Conservation (phyloP, 2,329 filamentous ascomycete species). For the Paecilomyces sp. region DNA sequence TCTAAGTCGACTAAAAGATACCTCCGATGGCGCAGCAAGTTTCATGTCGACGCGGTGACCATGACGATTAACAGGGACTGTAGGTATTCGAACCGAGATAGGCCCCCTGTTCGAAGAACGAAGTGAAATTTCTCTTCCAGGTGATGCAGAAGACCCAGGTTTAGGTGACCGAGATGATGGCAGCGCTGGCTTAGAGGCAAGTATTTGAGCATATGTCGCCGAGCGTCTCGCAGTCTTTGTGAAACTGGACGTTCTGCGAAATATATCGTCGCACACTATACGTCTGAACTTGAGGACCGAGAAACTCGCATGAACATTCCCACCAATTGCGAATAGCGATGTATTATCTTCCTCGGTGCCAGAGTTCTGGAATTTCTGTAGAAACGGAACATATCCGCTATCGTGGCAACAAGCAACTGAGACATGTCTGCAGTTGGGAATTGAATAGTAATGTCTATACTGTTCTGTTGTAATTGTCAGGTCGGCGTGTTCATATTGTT, state of each 20-base stretch:
- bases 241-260: neutral
- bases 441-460: slow-evolving; percentile 36
- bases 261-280: neutral
- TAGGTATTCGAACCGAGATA: neutral
- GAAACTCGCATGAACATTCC: neutral
- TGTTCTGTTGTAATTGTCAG: neutral
- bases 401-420: slow-evolving; percentile 53
- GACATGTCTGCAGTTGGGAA: slow-evolving; percentile 51
- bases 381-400: slow-evolving; percentile 46
- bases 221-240: neutral
- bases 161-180: neutral
- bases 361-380: slow-evolving; percentile 37
- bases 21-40: neutral
- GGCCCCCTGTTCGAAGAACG: neutral
- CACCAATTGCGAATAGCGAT: neutral
- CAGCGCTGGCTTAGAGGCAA: neutral
- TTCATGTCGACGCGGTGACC: neutral
- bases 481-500: neutral
- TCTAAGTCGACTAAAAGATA: neutral
- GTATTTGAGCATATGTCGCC: neutral
- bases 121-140: neutral
- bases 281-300: neutral
- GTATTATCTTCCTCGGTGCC: neutral
- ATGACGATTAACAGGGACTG: neutral
- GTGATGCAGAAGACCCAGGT: neutral